A percentile compares a stretch with the other conserved stretches of the same genome.
Evolutionary conservation across 768 basidiomycete species (phyloP).

Genomic region (Hericium rajendrae): DNA sequence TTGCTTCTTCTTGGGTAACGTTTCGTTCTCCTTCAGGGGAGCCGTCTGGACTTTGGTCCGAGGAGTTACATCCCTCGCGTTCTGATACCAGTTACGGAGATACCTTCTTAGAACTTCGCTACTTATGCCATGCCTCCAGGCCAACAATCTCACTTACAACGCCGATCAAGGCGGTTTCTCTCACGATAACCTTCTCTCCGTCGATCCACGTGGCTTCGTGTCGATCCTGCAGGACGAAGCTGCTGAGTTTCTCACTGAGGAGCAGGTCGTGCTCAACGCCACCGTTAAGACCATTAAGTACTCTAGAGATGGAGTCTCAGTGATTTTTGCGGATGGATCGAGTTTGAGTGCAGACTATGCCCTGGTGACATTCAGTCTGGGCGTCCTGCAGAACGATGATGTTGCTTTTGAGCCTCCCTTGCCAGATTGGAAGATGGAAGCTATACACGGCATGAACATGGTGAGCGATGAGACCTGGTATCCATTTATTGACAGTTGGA

Average conservation of each 20-base stretch:
- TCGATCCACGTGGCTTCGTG: constrained; percentile 58
- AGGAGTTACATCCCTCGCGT: constrained; percentile 22
- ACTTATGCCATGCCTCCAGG: constrained; percentile 27
- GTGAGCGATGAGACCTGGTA: constrained; percentile 16
- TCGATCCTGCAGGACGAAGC: constrained; percentile 49
- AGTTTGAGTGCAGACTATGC: constrained; percentile 45
- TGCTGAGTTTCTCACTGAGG: constrained; percentile 36
- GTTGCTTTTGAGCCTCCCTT: constrained; percentile 43
- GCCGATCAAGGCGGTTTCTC: constrained; percentile 49
- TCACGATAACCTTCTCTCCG: constrained; percentile 38
- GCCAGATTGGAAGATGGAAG: constrained; percentile 53
- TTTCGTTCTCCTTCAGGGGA: constrained; percentile 12
- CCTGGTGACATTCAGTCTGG: constrained; percentile 59
- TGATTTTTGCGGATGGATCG: constrained; percentile 36
- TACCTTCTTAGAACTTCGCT: constrained; percentile 29
- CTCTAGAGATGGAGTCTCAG: constrained; percentile 33
- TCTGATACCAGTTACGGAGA: constrained; percentile 23
- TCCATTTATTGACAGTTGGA: background rate
- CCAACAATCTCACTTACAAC: constrained; percentile 53
- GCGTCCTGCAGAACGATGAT: constrained; percentile 42
- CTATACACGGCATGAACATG: constrained; percentile 54
- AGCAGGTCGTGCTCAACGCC: constrained; percentile 40
- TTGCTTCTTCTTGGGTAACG: constrained; percentile 47
- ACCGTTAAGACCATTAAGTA: constrained; percentile 40
- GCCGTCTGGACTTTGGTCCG: constrained; percentile 17